Conservation (phyloP, 2,329 filamentous ascomycete species). For the Claviceps sp. region DNA sequence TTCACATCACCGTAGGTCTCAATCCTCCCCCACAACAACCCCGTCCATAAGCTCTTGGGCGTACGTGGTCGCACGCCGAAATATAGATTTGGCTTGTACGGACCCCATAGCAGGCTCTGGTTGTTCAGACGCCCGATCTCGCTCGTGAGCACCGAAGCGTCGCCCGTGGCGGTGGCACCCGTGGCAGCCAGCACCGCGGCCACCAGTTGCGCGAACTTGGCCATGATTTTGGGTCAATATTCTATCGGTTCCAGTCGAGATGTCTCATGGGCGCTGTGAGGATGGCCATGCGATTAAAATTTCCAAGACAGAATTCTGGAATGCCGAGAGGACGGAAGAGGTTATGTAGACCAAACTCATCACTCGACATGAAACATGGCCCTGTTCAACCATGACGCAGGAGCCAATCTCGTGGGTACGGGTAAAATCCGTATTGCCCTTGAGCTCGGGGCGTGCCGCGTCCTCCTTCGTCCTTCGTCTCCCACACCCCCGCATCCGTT, state of each 20-base stretch:
- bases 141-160: conserved; percentile 27
- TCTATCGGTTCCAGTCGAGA: not conserved
- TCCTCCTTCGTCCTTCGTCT: not conserved
- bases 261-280: not conserved
- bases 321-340: not conserved
- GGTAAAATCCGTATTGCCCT: not conserved
- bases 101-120: conserved; percentile 85
- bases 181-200: conserved; percentile 16
- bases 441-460: not conserved
- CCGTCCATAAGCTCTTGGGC: conserved; percentile 68
- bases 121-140: conserved; percentile 50
- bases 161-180: conserved; percentile 14
- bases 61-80: conserved; percentile 79
- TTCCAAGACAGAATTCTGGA: no score
- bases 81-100: conserved; percentile 87
- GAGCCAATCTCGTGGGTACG: no score
- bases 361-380: not conserved
- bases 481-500: not conserved
- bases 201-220: conserved; percentile 18
- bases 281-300: not conserved
- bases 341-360: not conserved
- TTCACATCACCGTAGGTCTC: conserved; percentile 67
- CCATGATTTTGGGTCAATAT: conserved; percentile 12
- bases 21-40: conserved; percentile 78
- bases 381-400: not conserved